Percentiles rank a stretch among this genome's conserved stretches.
Conservation (phyloP, 2,329 filamentous ascomycete genomes). For the Colletotrichum shisoi region DNA sequence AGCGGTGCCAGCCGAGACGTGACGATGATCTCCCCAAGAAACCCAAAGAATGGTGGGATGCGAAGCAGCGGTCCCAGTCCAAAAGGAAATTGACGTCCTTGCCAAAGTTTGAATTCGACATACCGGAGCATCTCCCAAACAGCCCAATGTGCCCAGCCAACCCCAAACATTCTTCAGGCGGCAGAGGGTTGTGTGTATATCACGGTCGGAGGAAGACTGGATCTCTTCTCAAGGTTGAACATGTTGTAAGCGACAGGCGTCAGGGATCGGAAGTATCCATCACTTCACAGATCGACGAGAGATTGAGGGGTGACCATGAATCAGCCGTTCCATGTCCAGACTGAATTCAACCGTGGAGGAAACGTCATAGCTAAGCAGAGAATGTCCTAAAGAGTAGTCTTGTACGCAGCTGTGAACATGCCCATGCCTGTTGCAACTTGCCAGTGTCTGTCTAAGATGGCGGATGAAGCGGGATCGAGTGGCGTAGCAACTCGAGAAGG, state of each 20-base stretch:
- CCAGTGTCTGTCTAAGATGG: too few species aligned
- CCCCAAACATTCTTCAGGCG: slow-evolving; percentile 53
- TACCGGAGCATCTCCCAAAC: slow-evolving; percentile 60
- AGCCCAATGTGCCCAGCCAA: slow-evolving; percentile 63
- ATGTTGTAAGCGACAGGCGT: slow-evolving; percentile 23
- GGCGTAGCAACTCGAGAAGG: too few species aligned
- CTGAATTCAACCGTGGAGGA: neutral
- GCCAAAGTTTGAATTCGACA: slow-evolving; percentile 56
- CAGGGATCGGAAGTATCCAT: slow-evolving; percentile 37
- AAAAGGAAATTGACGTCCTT: slow-evolving; percentile 34
- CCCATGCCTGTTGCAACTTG: neutral
- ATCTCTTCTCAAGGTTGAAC: slow-evolving; percentile 20
- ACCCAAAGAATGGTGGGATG: slow-evolving; percentile 51
- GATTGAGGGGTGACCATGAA: neutral
- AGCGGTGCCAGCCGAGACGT: slow-evolving; percentile 37
- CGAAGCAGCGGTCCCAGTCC: slow-evolving; percentile 42
- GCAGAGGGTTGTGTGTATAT: slow-evolving; percentile 60
- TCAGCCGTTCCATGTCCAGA: neutral
- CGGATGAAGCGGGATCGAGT: neutral
- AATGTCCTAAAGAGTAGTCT: neutral
- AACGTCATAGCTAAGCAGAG: neutral
- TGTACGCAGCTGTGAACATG: neutral
- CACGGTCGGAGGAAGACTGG: slow-evolving; percentile 51
- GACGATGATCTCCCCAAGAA: slow-evolving; percentile 42
- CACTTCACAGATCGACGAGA: slow-evolving; percentile 28